Evolutionary conservation across 1,284 basidiomycete species (phyloP), one percentile per base, ranked within the genome.

Genomic region (Cutaneotrichosporon curvatum): DNA sequence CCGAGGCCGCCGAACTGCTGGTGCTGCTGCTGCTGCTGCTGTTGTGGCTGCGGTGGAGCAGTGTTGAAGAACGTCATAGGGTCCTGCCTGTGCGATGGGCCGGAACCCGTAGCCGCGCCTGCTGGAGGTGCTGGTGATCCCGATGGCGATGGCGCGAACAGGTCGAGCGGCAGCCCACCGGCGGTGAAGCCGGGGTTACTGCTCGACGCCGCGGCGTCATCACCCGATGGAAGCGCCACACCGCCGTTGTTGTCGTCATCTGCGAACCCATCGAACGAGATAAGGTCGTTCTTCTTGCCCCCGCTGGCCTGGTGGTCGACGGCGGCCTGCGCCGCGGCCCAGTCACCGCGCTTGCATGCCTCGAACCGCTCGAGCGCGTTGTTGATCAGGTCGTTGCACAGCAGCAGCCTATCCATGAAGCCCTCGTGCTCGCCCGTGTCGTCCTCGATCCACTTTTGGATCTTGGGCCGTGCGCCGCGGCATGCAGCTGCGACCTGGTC

Each of bases 401-500:
- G 80, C 22, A 98, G 76, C 70, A 96, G 84, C 2, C 89, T 87
- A 58, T 94, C 92, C 63, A 97, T 81, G 43, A 88, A 85, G 85
- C 88, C 25, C 70, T 94, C 89, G 35, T 82, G 81, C 31, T 76
- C 75, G 23, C 75, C 85, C 1, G 87, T 59, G 53, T 69, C 91
- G 58, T 97, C 88, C n/a, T 85, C 86, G 53, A 98, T 88, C 94
- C 94, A 97, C 61, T 92, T 94, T 68, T 98, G 95, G 41, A 98
- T 81, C 70, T 88, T 91, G 1, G 95, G 95, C 47, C 94, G 80
- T 2, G 94, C 92, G 40, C 80, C 80, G 22, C 77, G 77, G 35
- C 96, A 80, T 40, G 95, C 84, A 1, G 79, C 74, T 0, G 92
- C 85, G 8, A 98, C 90, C 84, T 98, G 94, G 73, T 96, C 87